phyloP scores from a whole-genome alignment of 768 basidiomycete genomes.

The Neoboletus subvelutipes region DNA sequence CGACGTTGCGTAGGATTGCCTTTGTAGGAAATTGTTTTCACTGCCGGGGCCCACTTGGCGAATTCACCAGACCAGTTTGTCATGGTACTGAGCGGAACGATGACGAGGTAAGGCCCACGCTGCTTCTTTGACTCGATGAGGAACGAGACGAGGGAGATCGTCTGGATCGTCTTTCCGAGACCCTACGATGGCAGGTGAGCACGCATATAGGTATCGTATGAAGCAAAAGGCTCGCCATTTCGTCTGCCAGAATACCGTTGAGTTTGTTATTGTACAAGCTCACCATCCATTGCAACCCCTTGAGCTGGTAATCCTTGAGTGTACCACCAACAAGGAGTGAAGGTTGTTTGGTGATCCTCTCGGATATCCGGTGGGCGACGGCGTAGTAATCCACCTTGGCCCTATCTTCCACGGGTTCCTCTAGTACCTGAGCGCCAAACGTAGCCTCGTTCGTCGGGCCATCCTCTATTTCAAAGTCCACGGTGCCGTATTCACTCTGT shows the following conservation, averaged over 20 bases:
- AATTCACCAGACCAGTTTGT: conserved; percentile 98
- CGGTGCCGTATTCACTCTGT: conserved; percentile 65
- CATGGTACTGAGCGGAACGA: conserved; percentile 94
- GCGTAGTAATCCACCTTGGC: conserved; percentile 94
- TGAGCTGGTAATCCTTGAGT: conserved; percentile 92
- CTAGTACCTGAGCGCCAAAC: conserved; percentile 78
- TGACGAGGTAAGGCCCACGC: conserved; percentile 92
- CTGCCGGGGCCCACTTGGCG: conserved; percentile 91
- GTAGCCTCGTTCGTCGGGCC: conserved; percentile 83
- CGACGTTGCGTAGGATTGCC: conserved; percentile 86
- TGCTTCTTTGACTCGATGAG: conserved; percentile 89
- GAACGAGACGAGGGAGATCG: conserved; percentile 93
- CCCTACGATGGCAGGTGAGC: conserved; percentile 48
- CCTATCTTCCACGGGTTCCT: conserved; percentile 60
- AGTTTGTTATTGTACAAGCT: conserved; percentile 94
- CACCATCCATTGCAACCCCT: conserved; percentile 98
- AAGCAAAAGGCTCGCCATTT: conserved; percentile 60
- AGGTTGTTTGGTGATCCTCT: conserved; percentile 78
- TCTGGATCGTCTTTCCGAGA: conserved; percentile 94
- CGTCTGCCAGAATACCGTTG: conserved; percentile 93
- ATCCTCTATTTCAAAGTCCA: conserved; percentile 60
- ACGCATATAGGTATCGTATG: conserved; percentile 2
- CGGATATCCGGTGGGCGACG: conserved; percentile 89
- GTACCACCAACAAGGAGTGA: conserved; percentile 79
- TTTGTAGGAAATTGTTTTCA: conserved; percentile 83